Base-by-base conservation (phyloP, 2,329 filamentous ascomycete species). In the Exophiala oligosperma region DNA sequence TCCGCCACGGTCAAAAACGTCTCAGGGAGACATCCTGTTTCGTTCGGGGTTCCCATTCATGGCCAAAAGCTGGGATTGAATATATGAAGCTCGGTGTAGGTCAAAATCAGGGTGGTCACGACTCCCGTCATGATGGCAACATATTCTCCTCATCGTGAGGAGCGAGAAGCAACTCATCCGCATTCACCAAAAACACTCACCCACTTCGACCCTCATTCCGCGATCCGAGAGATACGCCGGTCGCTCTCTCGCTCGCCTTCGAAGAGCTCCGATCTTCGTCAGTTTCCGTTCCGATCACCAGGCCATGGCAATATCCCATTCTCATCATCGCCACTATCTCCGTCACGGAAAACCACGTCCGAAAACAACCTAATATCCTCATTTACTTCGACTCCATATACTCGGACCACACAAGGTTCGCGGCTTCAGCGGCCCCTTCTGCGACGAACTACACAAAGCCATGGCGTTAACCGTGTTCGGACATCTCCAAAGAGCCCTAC, bases 161-260 rank as follows among this genome's bases (percentile, higher is more conserved):
- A 74, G 49, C 89, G 90, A 71, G 90, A 90, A 69, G 93, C 90
- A 59, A 81, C 96, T 68, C 91, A 94, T 70, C 81, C 96, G 68
- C 87, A 91, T 64, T 96, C 92, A 62, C 92, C 93, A 58, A 93
- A 90, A 49, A 87, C 90, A 69, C 85, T 86, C 61, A 90, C 91
- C 72, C 88, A 90, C 74, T 88, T 93, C 68, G 90, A 96, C 77
- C 86, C 91, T 64, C 88, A 89, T 61, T 86, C 90, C 51, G 88
- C 90, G 59, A 89, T 96, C 63, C 85, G 91, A 70, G 90, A 91
- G 68, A 80, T 97, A 58, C 84, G 92, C 64, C 89, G 91, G 67
- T 96, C 93, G 26, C 81, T 97, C 63, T 97, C 92, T 57, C 85
- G 92, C 68, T 97, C 93, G n/a, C 93, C 93, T 9, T 96, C 93